Evolutionary conservation across 2,329 filamentous ascomycete species (phyloP), one percentile per base, ranked within the genome.

Genomic region (Neofusicoccum kwambonambiense): DNA sequence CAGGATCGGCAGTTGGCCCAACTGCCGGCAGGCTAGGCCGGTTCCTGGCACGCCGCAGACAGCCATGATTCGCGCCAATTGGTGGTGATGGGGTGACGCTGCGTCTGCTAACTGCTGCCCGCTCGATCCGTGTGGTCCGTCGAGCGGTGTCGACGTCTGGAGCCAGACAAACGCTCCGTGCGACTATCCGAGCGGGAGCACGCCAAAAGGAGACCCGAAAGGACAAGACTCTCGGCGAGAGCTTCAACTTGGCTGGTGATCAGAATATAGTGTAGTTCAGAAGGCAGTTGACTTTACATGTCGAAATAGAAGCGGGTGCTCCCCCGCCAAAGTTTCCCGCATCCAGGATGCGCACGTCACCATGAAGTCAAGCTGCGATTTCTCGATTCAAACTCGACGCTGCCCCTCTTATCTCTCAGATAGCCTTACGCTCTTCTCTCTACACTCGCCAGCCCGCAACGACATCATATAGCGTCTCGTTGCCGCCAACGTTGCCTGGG

Each of bases 401-500:
- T 7, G 27, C 27, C 6, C 27, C 27, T 31, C 27, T 31, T 31
- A 31, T 31, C 27, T 31, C 27, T 7, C 27, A 7, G 27, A 7
- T 1, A 31, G 27, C 4, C 27, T 5, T 31, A 0, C 4, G 27
- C 27, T 5, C 27, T 31, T 31, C 27, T 31, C 27, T 6, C 3
- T 37, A 64, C 13, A 68, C 51, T 35, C 56, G 60, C 78, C 79
- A 81, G 2, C 74, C 72, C 63, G 74, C 74, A 11, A 84, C 82
- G 17, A 85, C 67, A 4, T 83, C 79, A 54, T 74, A 78, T 41
- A 85, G 69, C 1, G 82, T 82, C 42, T 78, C 73, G 19, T 81
- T 78, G n/a, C 74, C 76, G 1, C 84, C 85, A 2, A 87, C 84
- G 72, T 87, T 87, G 0, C 84, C 85, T 0, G 84, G 85, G 61